phyloP scores from a whole-genome alignment of 139 green algal genomes.

The Mesotaenium endlicherianum region DNA sequence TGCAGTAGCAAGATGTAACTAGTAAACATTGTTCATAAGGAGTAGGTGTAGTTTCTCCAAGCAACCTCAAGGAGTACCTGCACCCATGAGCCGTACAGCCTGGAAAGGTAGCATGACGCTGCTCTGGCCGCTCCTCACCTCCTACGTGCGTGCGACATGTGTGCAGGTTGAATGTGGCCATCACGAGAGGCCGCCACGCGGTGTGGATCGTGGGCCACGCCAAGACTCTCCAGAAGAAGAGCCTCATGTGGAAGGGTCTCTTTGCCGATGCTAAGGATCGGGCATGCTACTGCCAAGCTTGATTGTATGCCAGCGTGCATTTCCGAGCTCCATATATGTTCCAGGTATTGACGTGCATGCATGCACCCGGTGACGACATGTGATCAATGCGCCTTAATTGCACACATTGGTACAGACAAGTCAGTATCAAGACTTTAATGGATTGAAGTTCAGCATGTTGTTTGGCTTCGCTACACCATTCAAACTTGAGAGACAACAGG shows the following conservation, averaged over 20 bases:
- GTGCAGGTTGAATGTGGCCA: conserved; percentile 35
- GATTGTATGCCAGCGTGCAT: not conserved
- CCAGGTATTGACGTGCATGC: not conserved
- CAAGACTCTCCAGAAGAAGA: not conserved
- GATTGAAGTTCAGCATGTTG: not conserved
- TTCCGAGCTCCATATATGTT: not conserved
- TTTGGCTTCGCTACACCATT: not conserved
- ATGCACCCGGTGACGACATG: not conserved
- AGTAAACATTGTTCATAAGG: too few species aligned
- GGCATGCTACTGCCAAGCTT: not conserved
- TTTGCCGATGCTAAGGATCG: conserved; percentile 9
- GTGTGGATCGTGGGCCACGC: conserved; percentile 40
- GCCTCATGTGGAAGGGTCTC: conserved; percentile 3
- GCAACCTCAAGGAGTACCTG: too few species aligned
- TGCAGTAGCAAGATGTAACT: too few species aligned
- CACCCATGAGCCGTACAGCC: too few species aligned
- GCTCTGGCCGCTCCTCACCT: too few species aligned
- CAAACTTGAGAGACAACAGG: conserved; percentile 58
- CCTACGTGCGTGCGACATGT: too few species aligned
- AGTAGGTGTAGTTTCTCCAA: too few species aligned
- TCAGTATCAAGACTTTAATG: not conserved
- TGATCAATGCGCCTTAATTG: not conserved
- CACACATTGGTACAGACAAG: not conserved
- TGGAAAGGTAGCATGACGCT: too few species aligned
- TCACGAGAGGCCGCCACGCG: conserved; percentile 17